These are phyloP conservation scores for Cydonia oblonga DNA, from an alignment of 331 rosid genomes.

Conservation along the genomic window DNA sequence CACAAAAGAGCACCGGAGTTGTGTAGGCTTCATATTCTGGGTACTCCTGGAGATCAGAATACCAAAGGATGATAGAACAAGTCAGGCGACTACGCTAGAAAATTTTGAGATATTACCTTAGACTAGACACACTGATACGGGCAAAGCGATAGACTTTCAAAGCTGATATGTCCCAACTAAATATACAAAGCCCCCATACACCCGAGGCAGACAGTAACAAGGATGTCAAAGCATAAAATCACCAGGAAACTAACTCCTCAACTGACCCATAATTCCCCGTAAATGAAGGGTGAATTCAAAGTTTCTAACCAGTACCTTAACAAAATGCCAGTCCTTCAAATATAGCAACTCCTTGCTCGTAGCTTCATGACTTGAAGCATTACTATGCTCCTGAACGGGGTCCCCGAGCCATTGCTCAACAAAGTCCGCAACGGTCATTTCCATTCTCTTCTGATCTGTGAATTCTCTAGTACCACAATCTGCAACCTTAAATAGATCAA, in stretches of 20 bases:
- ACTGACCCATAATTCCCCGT: not conserved
- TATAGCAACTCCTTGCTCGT: conserved; percentile 36
- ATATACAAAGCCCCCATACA: not conserved
- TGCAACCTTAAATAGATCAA: conserved; percentile 15
- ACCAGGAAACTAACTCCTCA: not conserved
- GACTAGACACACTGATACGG: not conserved
- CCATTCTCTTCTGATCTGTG: conserved; percentile 79
- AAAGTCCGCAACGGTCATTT: conserved; percentile 63
- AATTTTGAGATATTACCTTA: not conserved
- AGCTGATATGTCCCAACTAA: not conserved
- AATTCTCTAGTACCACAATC: conserved; percentile 70
- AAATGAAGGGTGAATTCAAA: not conserved
- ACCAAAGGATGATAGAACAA: conserved; percentile 9
- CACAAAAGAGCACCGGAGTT: conserved; percentile 66
- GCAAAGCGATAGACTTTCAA: not conserved
- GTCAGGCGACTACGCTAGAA: conserved; percentile 1
- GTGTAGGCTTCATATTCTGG: conserved; percentile 67
- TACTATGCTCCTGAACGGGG: conserved; percentile 16
- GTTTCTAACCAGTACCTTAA: conserved; percentile 42
- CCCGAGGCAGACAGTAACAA: not conserved
- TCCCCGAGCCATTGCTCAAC: conserved; percentile 35
- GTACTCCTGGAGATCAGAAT: conserved; percentile 52
- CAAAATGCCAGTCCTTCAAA: conserved; percentile 98
- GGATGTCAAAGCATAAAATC: not conserved
- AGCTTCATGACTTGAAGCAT: conserved; percentile 11